Conservation (phyloP, 495 filamentous ascomycete genomes). For the Hypoxylon crocopeplum region DNA sequence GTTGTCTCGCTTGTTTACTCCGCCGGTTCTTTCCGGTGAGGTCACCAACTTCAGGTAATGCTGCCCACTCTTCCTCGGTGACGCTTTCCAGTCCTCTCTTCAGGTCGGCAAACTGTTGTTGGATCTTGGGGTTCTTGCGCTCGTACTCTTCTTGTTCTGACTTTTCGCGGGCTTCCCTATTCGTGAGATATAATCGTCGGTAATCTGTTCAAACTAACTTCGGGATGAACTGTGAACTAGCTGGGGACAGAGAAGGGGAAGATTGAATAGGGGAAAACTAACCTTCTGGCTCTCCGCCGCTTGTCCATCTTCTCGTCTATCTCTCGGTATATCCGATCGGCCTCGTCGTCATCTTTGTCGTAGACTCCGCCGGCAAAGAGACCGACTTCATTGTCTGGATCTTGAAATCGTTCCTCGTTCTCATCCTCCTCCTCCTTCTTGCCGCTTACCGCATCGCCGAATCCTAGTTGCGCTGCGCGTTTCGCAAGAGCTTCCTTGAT, state of each 20-base stretch:
- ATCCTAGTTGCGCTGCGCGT: conserved; percentile 81
- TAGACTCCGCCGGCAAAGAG: conserved; percentile 93
- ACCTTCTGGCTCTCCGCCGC: conserved; percentile 87
- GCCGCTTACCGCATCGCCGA: conserved; percentile 74
- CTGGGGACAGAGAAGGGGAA: conserved; percentile 23
- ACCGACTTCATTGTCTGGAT: conserved; percentile 96
- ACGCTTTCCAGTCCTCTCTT: conserved; percentile 88
- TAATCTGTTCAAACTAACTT: conserved; percentile 78
- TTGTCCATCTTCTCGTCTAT: conserved; percentile 97
- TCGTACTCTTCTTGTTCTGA: conserved; percentile 95
- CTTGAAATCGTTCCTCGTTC: conserved; percentile 87
- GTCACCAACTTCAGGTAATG: conserved; percentile 93
- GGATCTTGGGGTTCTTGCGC: conserved; percentile 95
- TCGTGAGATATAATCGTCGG: conserved; percentile 71
- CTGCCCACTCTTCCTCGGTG: conserved; percentile 96
- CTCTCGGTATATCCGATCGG: conserved; percentile 91
- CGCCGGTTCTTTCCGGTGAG: conserved; percentile 92
- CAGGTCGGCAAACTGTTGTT: conserved; percentile 96
- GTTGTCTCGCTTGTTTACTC: conserved; percentile 77
- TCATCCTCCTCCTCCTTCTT: conserved; percentile 82
- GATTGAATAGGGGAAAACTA: conserved; percentile 57
- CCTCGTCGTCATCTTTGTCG: conserved; percentile 96
- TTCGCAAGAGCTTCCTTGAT: conserved; percentile 97
- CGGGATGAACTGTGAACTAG: conserved; percentile 74
- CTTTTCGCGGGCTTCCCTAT: conserved; percentile 93